These are phyloP conservation scores for Brettanomyces custersianus DNA, from an alignment of 805 yeast species.

Conservation along the genomic window DNA sequence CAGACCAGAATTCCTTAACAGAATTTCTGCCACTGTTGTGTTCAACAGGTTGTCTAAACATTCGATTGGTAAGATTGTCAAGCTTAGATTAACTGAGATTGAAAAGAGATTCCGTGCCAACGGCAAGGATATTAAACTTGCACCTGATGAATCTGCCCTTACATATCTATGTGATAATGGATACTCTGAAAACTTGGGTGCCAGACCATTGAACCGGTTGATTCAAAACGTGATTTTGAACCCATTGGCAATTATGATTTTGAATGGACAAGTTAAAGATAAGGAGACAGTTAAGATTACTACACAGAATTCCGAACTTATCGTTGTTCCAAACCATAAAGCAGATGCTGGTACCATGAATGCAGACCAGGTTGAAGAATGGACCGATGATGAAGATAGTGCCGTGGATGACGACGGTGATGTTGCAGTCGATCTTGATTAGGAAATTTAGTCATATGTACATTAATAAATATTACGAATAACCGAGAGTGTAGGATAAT, in stretches of 20 bases:
- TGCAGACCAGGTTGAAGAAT: conserved; percentile 46
- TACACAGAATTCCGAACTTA: conserved; percentile 52
- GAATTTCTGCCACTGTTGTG: conserved; percentile 87
- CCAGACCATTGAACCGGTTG: conserved; percentile 89
- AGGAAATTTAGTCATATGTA: too few relatives aligned
- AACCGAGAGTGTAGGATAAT: too few relatives aligned
- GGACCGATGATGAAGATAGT: conserved; percentile 57
- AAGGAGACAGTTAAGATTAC: conserved; percentile 75
- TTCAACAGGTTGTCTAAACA: conserved; percentile 88
- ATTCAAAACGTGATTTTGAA: conserved; percentile 86
- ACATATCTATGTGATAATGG: conserved; percentile 81
- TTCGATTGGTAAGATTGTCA: conserved; percentile 88
- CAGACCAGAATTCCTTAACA: conserved; percentile 95
- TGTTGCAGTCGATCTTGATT: conserved; percentile 17
- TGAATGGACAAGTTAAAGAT: conserved; percentile 80
- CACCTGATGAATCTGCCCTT: conserved; percentile 67
- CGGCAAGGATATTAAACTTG: conserved; percentile 68
- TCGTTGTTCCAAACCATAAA: conserved; percentile 82
- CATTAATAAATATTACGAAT: too few relatives aligned
- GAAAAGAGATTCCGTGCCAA: conserved; percentile 77
- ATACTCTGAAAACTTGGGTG: conserved; percentile 90
- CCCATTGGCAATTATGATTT: conserved; percentile 77
- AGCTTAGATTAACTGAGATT: conserved; percentile 74
- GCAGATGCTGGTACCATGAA: conserved; percentile 42
- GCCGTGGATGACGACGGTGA: conserved; percentile 13